Percentiles rank a stretch among this genome's conserved stretches.
These are phyloP conservation scores for Annulohypoxylon moriforme DNA, from an alignment of 495 filamentous ascomycete species.

Conservation along the genomic window DNA sequence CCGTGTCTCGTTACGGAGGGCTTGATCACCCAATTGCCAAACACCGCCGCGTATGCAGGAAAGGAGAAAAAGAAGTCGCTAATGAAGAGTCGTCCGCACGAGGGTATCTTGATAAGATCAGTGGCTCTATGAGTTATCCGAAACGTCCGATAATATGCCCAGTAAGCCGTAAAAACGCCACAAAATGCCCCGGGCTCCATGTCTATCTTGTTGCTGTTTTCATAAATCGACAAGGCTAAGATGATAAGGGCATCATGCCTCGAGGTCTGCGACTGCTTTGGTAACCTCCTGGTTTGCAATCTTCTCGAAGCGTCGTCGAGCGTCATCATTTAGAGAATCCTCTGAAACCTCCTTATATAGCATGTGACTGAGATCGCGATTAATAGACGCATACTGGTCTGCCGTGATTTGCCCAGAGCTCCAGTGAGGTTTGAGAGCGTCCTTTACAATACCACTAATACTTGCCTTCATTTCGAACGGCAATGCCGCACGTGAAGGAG, in stretches of 20 bases:
- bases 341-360: conserved; percentile 85
- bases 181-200: conserved; percentile 38
- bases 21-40: conserved; percentile 28
- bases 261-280: conserved; percentile 65
- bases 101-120: conserved; percentile 45
- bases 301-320: conserved; percentile 72
- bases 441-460: conserved; percentile 82
- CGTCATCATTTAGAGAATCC: conserved; percentile 62
- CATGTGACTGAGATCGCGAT: conserved; percentile 81
- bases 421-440: conserved; percentile 80
- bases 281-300: conserved; percentile 80
- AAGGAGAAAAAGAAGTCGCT: conserved; percentile 10
- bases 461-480: conserved; percentile 80
- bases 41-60: conserved; percentile 40
- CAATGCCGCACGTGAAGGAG: conserved; percentile 66
- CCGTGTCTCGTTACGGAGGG: conserved; percentile 24
- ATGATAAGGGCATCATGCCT: conserved; percentile 46
- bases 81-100: conserved; percentile 15
- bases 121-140: conserved; percentile 42
- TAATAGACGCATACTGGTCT: conserved; percentile 89
- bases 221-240: not conserved
- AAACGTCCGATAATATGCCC: conserved; percentile 40
- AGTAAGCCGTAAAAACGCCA: conserved; percentile 43
- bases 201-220: conserved; percentile 26
- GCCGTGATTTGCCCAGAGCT: conserved; percentile 75